phyloP scores from a whole-genome alignment of 1,139 yeast species.

The Suhomyces coccinellae region DNA sequence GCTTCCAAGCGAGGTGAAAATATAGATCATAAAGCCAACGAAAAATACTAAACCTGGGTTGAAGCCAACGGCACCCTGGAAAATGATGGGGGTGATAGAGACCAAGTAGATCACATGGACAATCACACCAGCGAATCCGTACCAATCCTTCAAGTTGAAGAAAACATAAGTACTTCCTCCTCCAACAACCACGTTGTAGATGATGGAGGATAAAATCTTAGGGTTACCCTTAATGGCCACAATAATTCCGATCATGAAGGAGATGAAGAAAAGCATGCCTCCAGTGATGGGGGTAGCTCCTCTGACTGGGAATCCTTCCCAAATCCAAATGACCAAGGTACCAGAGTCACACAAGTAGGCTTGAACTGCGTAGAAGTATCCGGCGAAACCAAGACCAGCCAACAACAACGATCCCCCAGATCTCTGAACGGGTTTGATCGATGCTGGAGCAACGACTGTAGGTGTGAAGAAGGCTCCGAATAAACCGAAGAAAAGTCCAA shows the following conservation, averaged over 20 bases:
- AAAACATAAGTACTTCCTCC: conserved; percentile 51
- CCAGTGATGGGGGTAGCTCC: conserved; percentile 94
- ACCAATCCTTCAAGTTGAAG: conserved; percentile 65
- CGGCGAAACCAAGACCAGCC: conserved; percentile 74
- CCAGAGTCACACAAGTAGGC: conserved; percentile 82
- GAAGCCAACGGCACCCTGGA: conserved; percentile 58
- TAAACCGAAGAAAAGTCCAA: conserved; percentile 71
- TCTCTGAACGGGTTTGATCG: conserved; percentile 15
- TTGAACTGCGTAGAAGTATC: conserved; percentile 68
- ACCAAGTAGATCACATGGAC: conserved; percentile 63
- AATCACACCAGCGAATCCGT: conserved; percentile 79
- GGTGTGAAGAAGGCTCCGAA: conserved; percentile 58
- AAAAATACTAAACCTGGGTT: conserved; percentile 60
- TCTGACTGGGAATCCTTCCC: conserved; percentile 87
- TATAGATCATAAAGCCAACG: conserved; percentile 54
- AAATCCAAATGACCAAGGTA: conserved; percentile 83
- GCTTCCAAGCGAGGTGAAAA: conserved; percentile 69
- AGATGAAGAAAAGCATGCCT: conserved; percentile 65
- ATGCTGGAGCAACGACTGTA: conserved; percentile 10
- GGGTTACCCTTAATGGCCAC: conserved; percentile 31
- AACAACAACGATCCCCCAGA: conserved; percentile 44
- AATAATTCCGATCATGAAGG: conserved; percentile 57
- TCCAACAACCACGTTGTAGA: conserved; percentile 41
- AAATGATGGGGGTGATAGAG: conserved; percentile 62
- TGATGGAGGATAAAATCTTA: conserved; percentile 24